These are phyloP conservation scores for Oenanthe sinensis DNA, from an alignment of 129 eudicot species.

Conservation along the genomic window DNA sequence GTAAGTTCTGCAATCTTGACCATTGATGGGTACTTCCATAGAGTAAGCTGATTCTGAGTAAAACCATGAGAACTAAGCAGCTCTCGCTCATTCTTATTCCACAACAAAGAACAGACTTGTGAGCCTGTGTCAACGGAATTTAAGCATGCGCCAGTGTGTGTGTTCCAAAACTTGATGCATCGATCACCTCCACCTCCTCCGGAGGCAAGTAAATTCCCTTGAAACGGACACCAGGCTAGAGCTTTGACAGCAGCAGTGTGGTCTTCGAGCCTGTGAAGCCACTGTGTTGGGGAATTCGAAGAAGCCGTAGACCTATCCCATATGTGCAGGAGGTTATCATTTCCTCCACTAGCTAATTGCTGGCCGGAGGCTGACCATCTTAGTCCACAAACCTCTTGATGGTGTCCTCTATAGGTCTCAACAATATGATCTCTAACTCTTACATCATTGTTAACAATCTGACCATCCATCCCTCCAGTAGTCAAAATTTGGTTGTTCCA, in stretches of 20 bases:
- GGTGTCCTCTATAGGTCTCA: slow-evolving; percentile 70
- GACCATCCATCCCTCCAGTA: slow-evolving; percentile 94
- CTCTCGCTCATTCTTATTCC: slow-evolving; percentile 88
- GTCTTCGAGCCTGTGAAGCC: slow-evolving; percentile 82
- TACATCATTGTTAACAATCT: slow-evolving; percentile 76
- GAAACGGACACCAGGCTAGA: slow-evolving; percentile 96
- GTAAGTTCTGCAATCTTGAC: slow-evolving; percentile 84
- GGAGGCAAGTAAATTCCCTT: slow-evolving; percentile 68
- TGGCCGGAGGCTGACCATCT: slow-evolving; percentile 92
- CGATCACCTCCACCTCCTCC: slow-evolving; percentile 93
- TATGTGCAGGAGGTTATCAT: slow-evolving; percentile 87
- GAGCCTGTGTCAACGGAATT: slow-evolving; percentile 88
- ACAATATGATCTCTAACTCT: slow-evolving; percentile 56
- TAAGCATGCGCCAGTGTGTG: slow-evolving; percentile 86
- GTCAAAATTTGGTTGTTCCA: slow-evolving; percentile 88
- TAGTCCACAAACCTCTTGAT: slow-evolving; percentile 87
- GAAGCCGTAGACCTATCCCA: slow-evolving; percentile 82
- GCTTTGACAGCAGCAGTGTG: slow-evolving; percentile 96
- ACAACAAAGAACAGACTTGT: slow-evolving; percentile 72
- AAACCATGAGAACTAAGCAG: slow-evolving; percentile 88
- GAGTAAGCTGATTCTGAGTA: slow-evolving; percentile 78
- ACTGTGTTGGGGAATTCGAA: slow-evolving; percentile 48
- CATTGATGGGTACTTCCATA: slow-evolving; percentile 98
- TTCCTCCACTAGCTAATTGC: slow-evolving; percentile 91
- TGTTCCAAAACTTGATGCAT: slow-evolving; percentile 88